Percentiles rank a stretch among this genome's conserved stretches.
Conservation (phyloP, 805 yeast genomes). For the Wickerhamomyces silvicola region DNA sequence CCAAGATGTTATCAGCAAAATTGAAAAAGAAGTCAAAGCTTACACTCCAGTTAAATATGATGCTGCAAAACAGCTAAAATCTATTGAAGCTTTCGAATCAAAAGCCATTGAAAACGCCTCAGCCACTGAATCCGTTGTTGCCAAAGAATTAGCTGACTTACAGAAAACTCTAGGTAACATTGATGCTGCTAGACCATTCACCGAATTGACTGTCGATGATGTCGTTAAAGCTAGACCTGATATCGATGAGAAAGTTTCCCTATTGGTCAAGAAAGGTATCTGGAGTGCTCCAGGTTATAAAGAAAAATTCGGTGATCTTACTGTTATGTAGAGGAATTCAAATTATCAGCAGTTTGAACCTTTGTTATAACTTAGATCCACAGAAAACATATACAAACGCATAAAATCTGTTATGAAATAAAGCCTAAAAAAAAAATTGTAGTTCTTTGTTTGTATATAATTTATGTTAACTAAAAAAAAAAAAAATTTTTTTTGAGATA, state of each 20-base stretch:
- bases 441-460: too few relatives aligned
- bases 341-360: neutral
- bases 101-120: conserved; percentile 95
- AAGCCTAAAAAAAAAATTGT: neutral
- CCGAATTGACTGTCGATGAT: conserved; percentile 93
- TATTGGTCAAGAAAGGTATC: conserved; percentile 93
- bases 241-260: conserved; percentile 89
- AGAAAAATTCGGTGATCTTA: conserved; percentile 96
- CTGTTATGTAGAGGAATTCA: conserved; percentile 56
- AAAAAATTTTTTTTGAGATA: too few relatives aligned
- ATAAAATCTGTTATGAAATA: neutral
- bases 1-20: conserved; percentile 68
- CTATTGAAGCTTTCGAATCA: conserved; percentile 88
- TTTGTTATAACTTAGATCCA: conserved; percentile 1
- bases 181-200: conserved; percentile 96
- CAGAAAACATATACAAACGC: conserved; percentile 6
- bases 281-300: conserved; percentile 98
- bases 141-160: conserved; percentile 78
- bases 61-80: conserved; percentile 81
- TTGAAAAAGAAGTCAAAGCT: conserved; percentile 66
- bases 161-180: conserved; percentile 87
- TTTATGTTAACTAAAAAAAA: too few relatives aligned
- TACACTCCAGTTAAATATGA: conserved; percentile 86
- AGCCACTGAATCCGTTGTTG: conserved; percentile 84
- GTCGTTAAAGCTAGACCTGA: conserved; percentile 95